Evolutionary conservation across 768 basidiomycete genomes (phyloP).

Genomic region (Mycena filopes): DNA sequence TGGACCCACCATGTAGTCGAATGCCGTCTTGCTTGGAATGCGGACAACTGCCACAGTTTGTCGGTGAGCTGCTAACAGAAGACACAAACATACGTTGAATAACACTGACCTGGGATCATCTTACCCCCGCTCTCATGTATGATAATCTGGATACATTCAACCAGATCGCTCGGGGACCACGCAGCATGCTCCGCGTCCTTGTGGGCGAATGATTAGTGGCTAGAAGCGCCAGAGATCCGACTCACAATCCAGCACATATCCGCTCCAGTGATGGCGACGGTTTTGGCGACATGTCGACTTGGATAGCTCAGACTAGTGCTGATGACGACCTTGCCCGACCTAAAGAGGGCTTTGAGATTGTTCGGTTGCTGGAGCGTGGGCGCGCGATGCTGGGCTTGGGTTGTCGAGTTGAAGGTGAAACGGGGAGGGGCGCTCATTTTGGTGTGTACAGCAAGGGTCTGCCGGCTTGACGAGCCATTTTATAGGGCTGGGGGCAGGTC

Average conservation of each 20-base stretch:
- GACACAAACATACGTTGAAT: too few relatives aligned
- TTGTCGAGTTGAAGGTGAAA: constrained; percentile 19
- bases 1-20: constrained; percentile 29
- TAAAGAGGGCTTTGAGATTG: constrained; percentile 19
- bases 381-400: constrained; percentile 7
- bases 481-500: too few relatives aligned
- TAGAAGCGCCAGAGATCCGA: neutral
- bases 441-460: neutral
- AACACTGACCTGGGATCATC: constrained; percentile 19
- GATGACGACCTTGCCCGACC: constrained; percentile 19
- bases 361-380: constrained; percentile 22
- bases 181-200: constrained; percentile 31
- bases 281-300: constrained; percentile 27
- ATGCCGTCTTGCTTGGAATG: constrained; percentile 25
- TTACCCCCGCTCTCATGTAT: constrained; percentile 25
- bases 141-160: constrained; percentile 30
- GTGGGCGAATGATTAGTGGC: neutral
- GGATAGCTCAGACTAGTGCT: constrained; percentile 16
- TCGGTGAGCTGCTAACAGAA: too few relatives aligned
- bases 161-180: constrained; percentile 6
- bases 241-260: constrained; percentile 33
- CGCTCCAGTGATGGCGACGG: constrained; percentile 16
- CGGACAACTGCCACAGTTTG: constrained; percentile 7
- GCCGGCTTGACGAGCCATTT: neutral
- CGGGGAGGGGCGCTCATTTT: constrained; percentile 7